Conservation (phyloP, 176 grass and related monocot genomes). For the Aegilops umbellulata region DNA sequence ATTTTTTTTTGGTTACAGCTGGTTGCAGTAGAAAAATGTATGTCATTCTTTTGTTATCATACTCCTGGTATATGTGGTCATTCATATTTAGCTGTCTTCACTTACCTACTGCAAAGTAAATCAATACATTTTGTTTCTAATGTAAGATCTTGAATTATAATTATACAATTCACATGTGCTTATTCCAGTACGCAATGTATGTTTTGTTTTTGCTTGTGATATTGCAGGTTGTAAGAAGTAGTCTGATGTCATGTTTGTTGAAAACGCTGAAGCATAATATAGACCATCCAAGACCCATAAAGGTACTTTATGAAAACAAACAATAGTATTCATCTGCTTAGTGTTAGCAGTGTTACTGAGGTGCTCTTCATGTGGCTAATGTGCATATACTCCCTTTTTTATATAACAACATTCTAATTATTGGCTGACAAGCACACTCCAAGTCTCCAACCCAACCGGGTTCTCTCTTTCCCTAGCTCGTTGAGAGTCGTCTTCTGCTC, state of each 20-base stretch:
- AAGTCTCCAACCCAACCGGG: no score
- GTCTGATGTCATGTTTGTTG: constrained; percentile 85
- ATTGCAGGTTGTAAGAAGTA: constrained; percentile 87
- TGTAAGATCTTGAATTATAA: neutral
- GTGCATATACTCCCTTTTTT: neutral
- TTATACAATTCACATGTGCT: neutral
- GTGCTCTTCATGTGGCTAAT: neutral
- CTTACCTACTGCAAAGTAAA: constrained; percentile 6
- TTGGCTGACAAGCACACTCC: neutral
- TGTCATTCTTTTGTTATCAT: neutral
- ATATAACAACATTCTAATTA: neutral
- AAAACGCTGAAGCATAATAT: constrained; percentile 98
- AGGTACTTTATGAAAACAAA: constrained; percentile 49
- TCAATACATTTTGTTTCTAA: neutral
- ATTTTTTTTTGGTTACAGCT: neutral
- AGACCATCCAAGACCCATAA: constrained; percentile 93
- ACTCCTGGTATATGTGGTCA: neutral
- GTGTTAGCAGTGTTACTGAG: neutral
- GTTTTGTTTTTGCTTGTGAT: constrained; percentile 22
- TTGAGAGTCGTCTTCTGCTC: no score
- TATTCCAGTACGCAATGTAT: neutral
- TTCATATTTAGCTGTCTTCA: constrained; percentile 2
- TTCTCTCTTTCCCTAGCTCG: neutral
- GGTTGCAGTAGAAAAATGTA: neutral
- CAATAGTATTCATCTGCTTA: neutral